Base-by-base conservation (phyloP, 2,329 filamentous ascomycete genomes). In the Blumeria graminis region DNA sequence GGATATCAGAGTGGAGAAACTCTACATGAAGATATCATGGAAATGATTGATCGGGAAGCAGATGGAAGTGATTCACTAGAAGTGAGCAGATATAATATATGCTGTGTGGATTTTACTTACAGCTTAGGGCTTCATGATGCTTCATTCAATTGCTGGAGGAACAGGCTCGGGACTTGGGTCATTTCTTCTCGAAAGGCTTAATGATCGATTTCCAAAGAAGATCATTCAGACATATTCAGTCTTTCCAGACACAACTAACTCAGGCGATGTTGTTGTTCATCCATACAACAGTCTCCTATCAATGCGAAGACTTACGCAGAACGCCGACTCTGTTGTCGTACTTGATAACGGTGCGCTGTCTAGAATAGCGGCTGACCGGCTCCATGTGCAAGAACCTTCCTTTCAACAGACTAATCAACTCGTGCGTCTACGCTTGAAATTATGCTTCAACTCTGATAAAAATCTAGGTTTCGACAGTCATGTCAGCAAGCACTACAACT, bases 151-250 rank as follows among this genome's bases (percentile, higher is more conserved):
- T 66, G 93, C 92, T 46, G 92, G 92, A 60, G 92, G 92, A 57
- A 98, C 92, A 16, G 92, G 92, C 8, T 95, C 89, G 22, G 92
- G 92, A n/a, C 71, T 98, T 50, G 92, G 92, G 28, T 94, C 88
- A 33, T 98, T 93, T 66, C 77, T 98, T 59, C 79, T 98, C 16
- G 93, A 98, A 70, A 78, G 88, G 61, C 81, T 98, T 69, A 98
- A 98, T 68, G 92, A 98, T 69, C 79, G 89, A 54, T 98, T 96
- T 63, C 92, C 93, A 38, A 98, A 98, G 72, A 98, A 98, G 74
- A 81, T 98, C 61, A 95, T 98, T 57, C 92, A 98, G 71, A 96
- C 92, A 45, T 98, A 98, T 70, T 96, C 90, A 0, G 93, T 98
- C 55, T 98, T 98, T 64, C 90, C 92, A 1, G 92, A 96, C 68